A percentile compares a stretch with the other conserved stretches of the same genome.
Conservation (phyloP, 768 basidiomycete species). For the Suillus alpinus region DNA sequence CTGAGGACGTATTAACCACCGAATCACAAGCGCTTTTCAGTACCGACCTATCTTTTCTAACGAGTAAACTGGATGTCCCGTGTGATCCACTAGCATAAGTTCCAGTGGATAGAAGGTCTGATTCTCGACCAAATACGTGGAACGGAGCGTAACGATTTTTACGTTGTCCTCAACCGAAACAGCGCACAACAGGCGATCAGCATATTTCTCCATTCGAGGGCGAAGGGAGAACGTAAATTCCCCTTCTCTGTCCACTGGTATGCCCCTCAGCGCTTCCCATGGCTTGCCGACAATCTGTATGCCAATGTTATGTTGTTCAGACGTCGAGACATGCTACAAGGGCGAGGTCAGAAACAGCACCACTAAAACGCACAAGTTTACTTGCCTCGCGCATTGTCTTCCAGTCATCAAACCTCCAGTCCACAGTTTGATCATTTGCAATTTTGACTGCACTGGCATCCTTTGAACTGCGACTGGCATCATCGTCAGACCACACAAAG, state of each 20-base stretch:
- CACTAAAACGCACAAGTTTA: background rate
- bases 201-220: constrained; percentile 70
- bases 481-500: constrained; percentile 81
- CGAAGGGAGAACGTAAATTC: constrained; percentile 87
- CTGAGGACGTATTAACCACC: constrained; percentile 27
- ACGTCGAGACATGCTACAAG: constrained; percentile 41
- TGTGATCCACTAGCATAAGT: constrained; percentile 82
- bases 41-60: constrained; percentile 75
- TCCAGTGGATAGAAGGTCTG: constrained; percentile 89
- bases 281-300: constrained; percentile 80
- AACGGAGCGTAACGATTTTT: constrained; percentile 91
- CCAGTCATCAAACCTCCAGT: constrained; percentile 99
- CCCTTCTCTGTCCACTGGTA: constrained; percentile 93
- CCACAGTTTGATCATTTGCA: constrained; percentile 70
- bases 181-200: constrained; percentile 83
- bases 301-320: constrained; percentile 81
- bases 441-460: constrained; percentile 58
- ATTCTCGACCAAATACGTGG: constrained; percentile 90
- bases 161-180: constrained; percentile 88
- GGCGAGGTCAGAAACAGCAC: constrained; percentile 2
- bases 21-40: background rate
- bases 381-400: constrained; percentile 87
- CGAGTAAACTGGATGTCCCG: constrained; percentile 76
- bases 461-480: constrained; percentile 46
- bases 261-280: constrained; percentile 86